phyloP scores from a whole-genome alignment of 1,284 basidiomycete species.

The Ustilago nuda region DNA sequence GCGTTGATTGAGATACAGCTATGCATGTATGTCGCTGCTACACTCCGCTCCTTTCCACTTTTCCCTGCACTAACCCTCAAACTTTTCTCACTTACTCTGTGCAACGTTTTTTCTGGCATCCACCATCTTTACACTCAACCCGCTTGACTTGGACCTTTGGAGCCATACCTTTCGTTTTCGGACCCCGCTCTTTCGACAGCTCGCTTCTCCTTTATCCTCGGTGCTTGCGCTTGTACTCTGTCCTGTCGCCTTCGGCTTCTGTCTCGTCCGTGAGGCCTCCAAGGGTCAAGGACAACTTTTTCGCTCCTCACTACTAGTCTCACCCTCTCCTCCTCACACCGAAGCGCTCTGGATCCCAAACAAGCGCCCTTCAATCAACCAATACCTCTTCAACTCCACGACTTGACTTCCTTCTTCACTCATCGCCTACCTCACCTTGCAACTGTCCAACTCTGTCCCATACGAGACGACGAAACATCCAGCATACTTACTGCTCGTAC shows the following conservation, averaged over 20 bases:
- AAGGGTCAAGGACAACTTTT: not conserved
- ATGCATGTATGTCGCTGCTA: conserved; percentile 7
- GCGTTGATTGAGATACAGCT: conserved; percentile 6
- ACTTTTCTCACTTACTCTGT: not conserved
- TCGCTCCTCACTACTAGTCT: not conserved
- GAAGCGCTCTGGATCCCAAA: conserved; percentile 9
- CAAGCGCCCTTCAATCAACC: conserved; percentile 12
- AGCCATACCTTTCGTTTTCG: not conserved
- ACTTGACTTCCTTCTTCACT: not conserved
- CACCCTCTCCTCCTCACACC: not conserved
- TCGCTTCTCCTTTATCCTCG: not conserved
- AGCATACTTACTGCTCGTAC: not conserved
- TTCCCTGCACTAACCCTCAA: conserved; percentile 2
- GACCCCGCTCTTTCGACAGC: conserved; percentile 1
- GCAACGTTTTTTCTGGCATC: not conserved
- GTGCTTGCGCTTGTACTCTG: not conserved
- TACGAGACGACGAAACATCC: not conserved
- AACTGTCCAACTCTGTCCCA: not conserved
- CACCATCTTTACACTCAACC: conserved; percentile 1
- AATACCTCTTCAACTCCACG: not conserved
- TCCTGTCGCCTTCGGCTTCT: not conserved
- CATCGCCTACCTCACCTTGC: not conserved
- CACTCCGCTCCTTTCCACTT: conserved; percentile 3
- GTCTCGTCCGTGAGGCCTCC: not conserved
- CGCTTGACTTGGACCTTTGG: not conserved